Conservation (phyloP, 306 rosid genomes). For the Corylus avellana region DNA sequence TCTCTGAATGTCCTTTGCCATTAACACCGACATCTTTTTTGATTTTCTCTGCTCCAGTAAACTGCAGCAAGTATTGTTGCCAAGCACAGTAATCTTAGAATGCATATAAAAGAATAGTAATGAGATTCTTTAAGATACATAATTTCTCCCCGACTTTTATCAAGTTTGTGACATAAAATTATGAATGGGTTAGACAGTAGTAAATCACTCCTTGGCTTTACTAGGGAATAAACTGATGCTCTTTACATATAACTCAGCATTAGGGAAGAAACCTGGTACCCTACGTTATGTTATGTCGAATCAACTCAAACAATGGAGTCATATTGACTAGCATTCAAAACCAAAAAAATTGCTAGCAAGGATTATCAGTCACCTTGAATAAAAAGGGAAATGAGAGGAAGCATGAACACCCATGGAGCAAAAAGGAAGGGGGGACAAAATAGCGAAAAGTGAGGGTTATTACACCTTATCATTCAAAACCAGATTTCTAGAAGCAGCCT, state of each 20-base stretch:
- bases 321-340: background rate
- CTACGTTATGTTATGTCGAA: background rate
- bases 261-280: too few relatives aligned
- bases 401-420: background rate
- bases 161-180: slow-evolving; percentile 16
- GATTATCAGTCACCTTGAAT: background rate
- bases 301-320: background rate
- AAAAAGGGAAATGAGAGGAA: background rate
- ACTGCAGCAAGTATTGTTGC: slow-evolving; percentile 43
- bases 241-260: background rate
- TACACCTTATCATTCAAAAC: slow-evolving; percentile 60
- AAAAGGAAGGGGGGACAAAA: background rate
- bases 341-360: background rate
- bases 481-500: slow-evolving; percentile 67
- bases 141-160: background rate
- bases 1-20: slow-evolving; percentile 26
- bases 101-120: background rate
- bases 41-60: slow-evolving; percentile 29
- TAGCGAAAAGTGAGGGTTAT: background rate
- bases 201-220: background rate
- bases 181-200: background rate
- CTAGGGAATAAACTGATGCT: background rate
- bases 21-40: slow-evolving; percentile 34
- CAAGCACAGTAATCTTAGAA: slow-evolving; percentile 21
- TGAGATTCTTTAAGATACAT: background rate